Percentiles rank a stretch among this genome's conserved stretches.
These are phyloP conservation scores for Fusarium buharicum DNA, from an alignment of 2,329 filamentous ascomycete species.

Conservation along the genomic window DNA sequence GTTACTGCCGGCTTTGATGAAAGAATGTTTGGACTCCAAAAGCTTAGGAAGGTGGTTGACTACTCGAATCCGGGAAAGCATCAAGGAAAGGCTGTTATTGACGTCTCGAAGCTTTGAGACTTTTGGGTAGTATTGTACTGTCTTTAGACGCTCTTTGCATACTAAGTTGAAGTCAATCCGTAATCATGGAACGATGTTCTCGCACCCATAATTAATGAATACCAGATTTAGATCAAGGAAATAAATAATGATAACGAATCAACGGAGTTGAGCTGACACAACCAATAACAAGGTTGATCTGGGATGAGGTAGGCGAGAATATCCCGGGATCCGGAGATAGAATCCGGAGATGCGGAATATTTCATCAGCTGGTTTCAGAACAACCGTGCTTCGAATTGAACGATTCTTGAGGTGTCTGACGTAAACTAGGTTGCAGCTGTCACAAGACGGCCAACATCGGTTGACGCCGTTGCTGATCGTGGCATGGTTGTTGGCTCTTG, in stretches of 20 bases:
- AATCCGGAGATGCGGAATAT: constrained; percentile 8
- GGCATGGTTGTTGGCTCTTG: constrained; percentile 18
- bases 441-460: constrained; percentile 21
- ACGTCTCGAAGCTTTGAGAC: no score
- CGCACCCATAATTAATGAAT: no score
- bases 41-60: no score
- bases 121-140: no score
- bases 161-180: no score
- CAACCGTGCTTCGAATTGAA: neutral
- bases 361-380: constrained; percentile 10
- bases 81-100: no score
- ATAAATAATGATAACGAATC: neutral
- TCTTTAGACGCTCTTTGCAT: no score
- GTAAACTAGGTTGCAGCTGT: constrained; percentile 13
- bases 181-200: no score
- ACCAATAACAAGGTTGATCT: neutral
- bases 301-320: constrained; percentile 37
- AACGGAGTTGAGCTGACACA: neutral
- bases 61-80: no score
- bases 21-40: no score
- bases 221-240: no score
- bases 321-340: constrained; percentile 27
- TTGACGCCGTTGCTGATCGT: constrained; percentile 25
- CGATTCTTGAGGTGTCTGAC: constrained; percentile 11
- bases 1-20: no score